Base-by-base conservation (phyloP, 1,139 yeast genomes). In the Nakaseomyces glabratus region DNA sequence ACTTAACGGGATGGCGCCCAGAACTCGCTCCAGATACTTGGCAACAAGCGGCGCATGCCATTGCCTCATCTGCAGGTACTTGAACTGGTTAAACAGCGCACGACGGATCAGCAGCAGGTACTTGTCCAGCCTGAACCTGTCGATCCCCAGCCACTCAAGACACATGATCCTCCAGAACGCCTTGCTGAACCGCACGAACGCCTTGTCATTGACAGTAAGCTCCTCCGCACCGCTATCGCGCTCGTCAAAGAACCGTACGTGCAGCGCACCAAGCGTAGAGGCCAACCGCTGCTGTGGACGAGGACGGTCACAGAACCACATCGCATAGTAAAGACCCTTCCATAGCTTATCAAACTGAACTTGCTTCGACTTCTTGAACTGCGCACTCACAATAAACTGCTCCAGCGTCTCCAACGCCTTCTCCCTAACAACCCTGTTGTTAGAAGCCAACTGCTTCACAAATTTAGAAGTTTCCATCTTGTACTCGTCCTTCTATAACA, bases 301-400 rank as follows among this genome's bases (percentile, higher is more conserved):
- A 20, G 95, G 93, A 50, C 93, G 73, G 60, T 90, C 98, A 54
- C 94, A 74, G 60, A 81, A 85, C 98, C 98, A 90, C 95, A 90
- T 84, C 19, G 85, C 76, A 57, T 69, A 90, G 60, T 80, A 90
- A 33, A 90, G 67, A 7, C 97, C 98, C 60, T 82, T 85, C 96
- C 97, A 90, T 40, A 90, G 65, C 57, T 88, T 86, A 47, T 81
- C 81, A 47, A 76, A 67, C 42, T 88, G 95, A 13, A 68, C 42
- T 31, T 64, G 61, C 16, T 69, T 65, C 15, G 72, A 51, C 11
- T 55, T 51, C 34, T 55, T 55, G 31, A 60, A 44, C 12, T 57
- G 62, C 30, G 57, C 55, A 10, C 65, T 55, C 5, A 69, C 56
- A 30, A 88, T 62, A 52, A 72, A 82, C 44, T 68, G 69, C 44